Base-by-base conservation (phyloP, 306 rosid species). In the Cicer judaicum region DNA sequence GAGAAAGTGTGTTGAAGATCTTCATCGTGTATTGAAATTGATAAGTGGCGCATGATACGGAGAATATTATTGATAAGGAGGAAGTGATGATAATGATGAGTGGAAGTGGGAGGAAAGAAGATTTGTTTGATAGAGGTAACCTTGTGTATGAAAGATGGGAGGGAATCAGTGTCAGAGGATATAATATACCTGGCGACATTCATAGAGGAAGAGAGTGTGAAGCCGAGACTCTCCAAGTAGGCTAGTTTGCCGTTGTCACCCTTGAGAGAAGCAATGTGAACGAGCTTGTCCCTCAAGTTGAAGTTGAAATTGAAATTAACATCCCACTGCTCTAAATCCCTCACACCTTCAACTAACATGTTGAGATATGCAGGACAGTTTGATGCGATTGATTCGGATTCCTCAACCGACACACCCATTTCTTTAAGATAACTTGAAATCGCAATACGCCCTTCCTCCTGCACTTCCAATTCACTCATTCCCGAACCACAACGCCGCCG, bases 231-330 rank as follows among this genome's bases (percentile, higher is more conserved):
- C 91, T 91, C 98, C 83, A 91, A 65, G 73, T 87, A 87, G 2
- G 93, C 94, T 48, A 91, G 88, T 77, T 94, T 91, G 0, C 97
- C 98, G 10, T 76, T 71, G 68, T 90, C 98, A 41, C 97, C 94
- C 70, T 90, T 94, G 65, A 80, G 78, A 56, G 62, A 39, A 1
- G 96, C 97, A 71, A 94, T 75, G 15, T 54, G 78, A 80, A 74
- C 16, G 15, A 89, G 81, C 83, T 91, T 91, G 16, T 82, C 93
- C 64, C 76, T 85, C 41, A 88, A 90, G 62, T 78, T 86, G 39
- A 15, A 70, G 11, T 60, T 13, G 66, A 36, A 60, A 36, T 6
- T 11, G 24, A 0, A 59, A 46, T 15, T 24, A 46, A 2, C 43
- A 13, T 68, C 74, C 1, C 84, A 76, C 72, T 91, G 96, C 29